These are phyloP conservation scores for Penicillium arizonense DNA, from an alignment of 495 filamentous ascomycete species.

Conservation along the genomic window DNA sequence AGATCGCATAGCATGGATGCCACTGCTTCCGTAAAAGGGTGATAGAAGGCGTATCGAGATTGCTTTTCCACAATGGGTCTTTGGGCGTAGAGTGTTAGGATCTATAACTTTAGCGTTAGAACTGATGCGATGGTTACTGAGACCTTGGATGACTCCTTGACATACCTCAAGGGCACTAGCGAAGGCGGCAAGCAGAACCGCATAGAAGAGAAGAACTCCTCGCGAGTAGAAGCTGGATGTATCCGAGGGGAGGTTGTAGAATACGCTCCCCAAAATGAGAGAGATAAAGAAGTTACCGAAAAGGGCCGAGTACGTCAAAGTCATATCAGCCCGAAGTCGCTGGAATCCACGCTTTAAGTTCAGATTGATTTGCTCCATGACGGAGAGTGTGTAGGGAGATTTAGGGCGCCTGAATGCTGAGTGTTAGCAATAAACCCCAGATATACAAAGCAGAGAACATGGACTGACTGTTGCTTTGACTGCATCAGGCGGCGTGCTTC, in stretches of 20 bases:
- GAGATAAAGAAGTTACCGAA: slow-evolving; percentile 80
- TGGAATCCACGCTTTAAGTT: slow-evolving; percentile 54
- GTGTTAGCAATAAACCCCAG: too few relatives aligned
- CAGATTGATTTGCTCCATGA: slow-evolving; percentile 47
- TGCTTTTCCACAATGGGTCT: slow-evolving; percentile 71
- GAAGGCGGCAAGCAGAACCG: slow-evolving; percentile 87
- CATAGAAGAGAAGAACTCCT: slow-evolving; percentile 89
- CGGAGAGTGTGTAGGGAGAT: slow-evolving; percentile 48
- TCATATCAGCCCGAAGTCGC: slow-evolving; percentile 70
- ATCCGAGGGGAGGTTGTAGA: slow-evolving; percentile 68
- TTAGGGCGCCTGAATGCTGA: slow-evolving; percentile 23
- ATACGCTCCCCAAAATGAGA: slow-evolving; percentile 83
- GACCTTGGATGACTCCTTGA: neutral
- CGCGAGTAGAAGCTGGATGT: slow-evolving; percentile 78
- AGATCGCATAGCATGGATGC: slow-evolving; percentile 63
- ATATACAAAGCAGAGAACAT: too few relatives aligned
- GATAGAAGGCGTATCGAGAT: slow-evolving; percentile 63
- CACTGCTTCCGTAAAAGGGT: slow-evolving; percentile 61
- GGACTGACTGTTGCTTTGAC: slow-evolving; percentile 24
- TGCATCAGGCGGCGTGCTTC: slow-evolving; percentile 44
- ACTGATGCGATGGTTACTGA: neutral
- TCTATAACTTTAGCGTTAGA: slow-evolving; percentile 30
- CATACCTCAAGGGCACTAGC: slow-evolving; percentile 72
- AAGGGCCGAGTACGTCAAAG: slow-evolving; percentile 66
- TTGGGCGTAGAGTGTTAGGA: slow-evolving; percentile 60